These are phyloP conservation scores for Edaphochlamys debaryana DNA, from an alignment of 139 green algal species.

Conservation along the genomic window DNA sequence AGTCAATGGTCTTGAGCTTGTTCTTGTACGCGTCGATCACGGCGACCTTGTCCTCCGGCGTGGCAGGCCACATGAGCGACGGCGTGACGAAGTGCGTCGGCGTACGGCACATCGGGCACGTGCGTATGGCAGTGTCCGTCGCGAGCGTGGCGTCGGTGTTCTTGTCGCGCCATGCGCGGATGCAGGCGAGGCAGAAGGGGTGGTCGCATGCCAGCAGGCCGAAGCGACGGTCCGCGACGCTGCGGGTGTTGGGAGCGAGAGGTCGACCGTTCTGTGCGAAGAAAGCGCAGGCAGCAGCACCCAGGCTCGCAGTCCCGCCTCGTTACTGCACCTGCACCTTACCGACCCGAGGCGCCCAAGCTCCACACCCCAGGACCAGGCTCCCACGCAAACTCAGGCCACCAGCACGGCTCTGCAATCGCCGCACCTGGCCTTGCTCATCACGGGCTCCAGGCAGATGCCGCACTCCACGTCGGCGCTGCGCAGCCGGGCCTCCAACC, in stretches of 20 bases:
- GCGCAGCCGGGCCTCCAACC: constrained; percentile 53
- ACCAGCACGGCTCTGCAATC: too few relatives aligned
- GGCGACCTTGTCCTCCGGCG: constrained; percentile 64
- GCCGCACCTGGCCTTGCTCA: constrained; percentile 61
- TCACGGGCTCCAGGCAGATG: constrained; percentile 84
- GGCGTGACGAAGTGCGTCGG: constrained; percentile 79
- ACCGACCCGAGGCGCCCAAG: too few relatives aligned
- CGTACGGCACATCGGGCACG: constrained; percentile 82
- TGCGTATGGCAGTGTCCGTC: constrained; percentile 56
- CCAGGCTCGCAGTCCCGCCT: not conserved
- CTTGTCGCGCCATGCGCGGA: constrained; percentile 76
- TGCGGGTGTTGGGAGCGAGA: too few relatives aligned
- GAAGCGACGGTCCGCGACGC: constrained; percentile 68
- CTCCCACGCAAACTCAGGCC: not conserved
- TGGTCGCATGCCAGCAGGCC: constrained; percentile 88
- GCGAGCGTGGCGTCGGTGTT: constrained; percentile 4
- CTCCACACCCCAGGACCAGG: not conserved
- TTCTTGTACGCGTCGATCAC: constrained; percentile 61
- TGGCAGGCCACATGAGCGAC: constrained; percentile 70
- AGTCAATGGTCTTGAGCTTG: constrained; percentile 64
- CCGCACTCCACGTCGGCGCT: constrained; percentile 72
- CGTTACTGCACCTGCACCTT: too few relatives aligned
- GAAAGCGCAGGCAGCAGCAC: not conserved
- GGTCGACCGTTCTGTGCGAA: too few relatives aligned
- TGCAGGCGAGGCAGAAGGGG: constrained; percentile 88